Evolutionary conservation across 305 asterid species (phyloP), one percentile per base, ranked within the genome.

Genomic region (Euphrasia arctica): DNA sequence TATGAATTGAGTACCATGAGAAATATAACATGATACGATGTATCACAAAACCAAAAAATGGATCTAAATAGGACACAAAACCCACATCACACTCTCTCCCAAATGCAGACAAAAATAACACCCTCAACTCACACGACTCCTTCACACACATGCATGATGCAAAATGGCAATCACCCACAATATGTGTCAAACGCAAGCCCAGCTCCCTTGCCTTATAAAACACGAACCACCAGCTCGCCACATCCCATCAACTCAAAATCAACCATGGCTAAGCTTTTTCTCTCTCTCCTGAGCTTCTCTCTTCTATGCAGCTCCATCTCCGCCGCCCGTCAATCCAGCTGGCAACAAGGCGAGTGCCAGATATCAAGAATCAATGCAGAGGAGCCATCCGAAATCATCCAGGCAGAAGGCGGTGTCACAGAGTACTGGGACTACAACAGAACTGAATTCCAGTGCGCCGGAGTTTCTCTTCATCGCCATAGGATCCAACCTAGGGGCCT

Each of bases 361-460:
- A 69, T 86, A 78, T 43, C 34, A 1, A 67, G 75, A 29, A 68
- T 89, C 80, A 76, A 75, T 50, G 78, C 91, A 2, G 80, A 42
- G 10, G 81, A 85, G 54, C 86, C 95, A 1, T 50, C 78, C 0
- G 56, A 10, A 4, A 61, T 67, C 31, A 36, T 80, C 50, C 61
- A 73, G 49, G 82, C 95, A 0, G 93, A 89, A 60, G 97, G 81
- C 54, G 97, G 97, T 3, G 58, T 18, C 0, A 67, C 86, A 0
- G 91, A 87, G 68, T 67, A 75, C 32, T 87, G 86, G 86, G 89
- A 87, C 22, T 66, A 60, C 54, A 74, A 73, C 32, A 51, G 55
- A 28, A 67, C 76, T 0, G 91, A 87, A 22, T 80, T 85, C 82
- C 83, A 55, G 8, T 89, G 95, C 65, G 89, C 88, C 28, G 93